phyloP scores from a whole-genome alignment of 164 flowering plant species.

The Macadamia integrifolia region DNA sequence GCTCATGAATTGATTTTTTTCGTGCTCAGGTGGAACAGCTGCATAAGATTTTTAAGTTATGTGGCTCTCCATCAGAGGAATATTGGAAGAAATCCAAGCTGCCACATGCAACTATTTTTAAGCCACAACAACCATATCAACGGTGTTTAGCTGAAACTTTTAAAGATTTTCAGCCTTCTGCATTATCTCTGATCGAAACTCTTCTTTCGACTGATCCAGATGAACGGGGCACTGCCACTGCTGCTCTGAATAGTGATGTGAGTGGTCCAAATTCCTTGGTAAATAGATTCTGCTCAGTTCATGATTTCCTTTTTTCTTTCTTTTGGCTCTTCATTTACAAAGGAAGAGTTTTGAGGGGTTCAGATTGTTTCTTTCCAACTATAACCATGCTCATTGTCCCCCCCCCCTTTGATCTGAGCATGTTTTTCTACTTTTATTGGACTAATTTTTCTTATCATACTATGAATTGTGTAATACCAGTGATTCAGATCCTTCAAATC shows the following conservation, averaged over 20 bases:
- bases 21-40: constrained; percentile 77
- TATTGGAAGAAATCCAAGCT: constrained; percentile 80
- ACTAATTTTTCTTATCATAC: no score
- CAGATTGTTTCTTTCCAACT: no score
- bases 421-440: no score
- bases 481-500: no score
- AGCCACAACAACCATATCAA: constrained; percentile 84
- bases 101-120: constrained; percentile 82
- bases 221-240: constrained; percentile 66
- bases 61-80: constrained; percentile 93
- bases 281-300: no score
- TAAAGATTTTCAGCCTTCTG: constrained; percentile 70
- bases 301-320: no score
- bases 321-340: no score
- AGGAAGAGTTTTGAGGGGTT: no score
- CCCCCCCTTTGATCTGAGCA: no score
- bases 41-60: constrained; percentile 91
- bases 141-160: constrained; percentile 70
- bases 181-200: constrained; percentile 58
- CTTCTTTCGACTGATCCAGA: constrained; percentile 87
- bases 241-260: constrained; percentile 76
- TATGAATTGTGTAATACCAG: no score
- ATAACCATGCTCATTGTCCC: no score
- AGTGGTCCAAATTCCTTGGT: constrained; percentile 19
- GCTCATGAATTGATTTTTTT: background rate